Evolutionary conservation across 345 rosid genomes (phyloP), one percentile per base, ranked within the genome.

Genomic region (Murraya koenigii): DNA sequence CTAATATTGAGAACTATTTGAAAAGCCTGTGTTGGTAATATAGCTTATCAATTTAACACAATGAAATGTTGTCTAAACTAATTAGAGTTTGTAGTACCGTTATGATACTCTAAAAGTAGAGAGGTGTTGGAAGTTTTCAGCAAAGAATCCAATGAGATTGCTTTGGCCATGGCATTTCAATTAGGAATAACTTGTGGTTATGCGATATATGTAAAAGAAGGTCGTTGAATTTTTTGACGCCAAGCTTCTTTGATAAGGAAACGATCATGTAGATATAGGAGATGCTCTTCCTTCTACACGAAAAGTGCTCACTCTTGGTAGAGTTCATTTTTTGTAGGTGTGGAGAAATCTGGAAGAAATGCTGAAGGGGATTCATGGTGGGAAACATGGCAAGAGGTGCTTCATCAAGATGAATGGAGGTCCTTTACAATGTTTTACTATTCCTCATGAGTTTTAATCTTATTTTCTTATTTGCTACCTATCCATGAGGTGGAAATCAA

Each of bases 381-480:
- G 99, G 98, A 96, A 80, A 96, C 97, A 65, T 96, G 99, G 99
- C 95, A 91, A 84, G 99, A 96, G 88, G 92, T 96, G 78, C 91
- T 94, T 61, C 91, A 96, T 83, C 99, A 93, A 86, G 99, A 96
- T 85, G 98, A 96, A 79, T 96, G 99, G 99, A 96, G 99, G 99
- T 96, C 83, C 56, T 80, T 64, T 80, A 23, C 47, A 28, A 19
- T 47, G 71, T 76, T 61, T 68, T 47, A 58, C 33, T 25, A 49
- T 49, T 74, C 69, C 47, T 58, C 47, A 15, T 17, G 20, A 62
- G 25, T 25, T 32, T 52, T 56, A 15, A 10, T 62, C 68, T 33
- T 68, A 30, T 44, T 75, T 58, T 72, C 62, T 65, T 39, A 54
- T 62, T 67, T 56, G 6, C 62, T n/a, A 66, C 41, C 62, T 52